Base-by-base conservation (phyloP, 164 flowering plant species). In the Berberis thunbergii region DNA sequence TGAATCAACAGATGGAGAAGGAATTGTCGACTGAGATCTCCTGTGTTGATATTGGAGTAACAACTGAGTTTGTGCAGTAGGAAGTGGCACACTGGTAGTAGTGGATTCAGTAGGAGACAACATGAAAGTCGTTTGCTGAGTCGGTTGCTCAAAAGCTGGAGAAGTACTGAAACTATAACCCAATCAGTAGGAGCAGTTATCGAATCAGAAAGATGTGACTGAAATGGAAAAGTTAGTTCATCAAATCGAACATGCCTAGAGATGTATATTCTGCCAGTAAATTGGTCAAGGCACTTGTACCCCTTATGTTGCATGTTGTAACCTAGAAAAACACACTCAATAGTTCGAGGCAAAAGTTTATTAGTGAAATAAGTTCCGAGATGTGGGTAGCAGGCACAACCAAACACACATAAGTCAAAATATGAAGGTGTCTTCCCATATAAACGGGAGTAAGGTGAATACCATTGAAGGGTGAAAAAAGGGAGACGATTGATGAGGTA, bases 381-480 rank as follows among this genome's bases (percentile, higher is more conserved):
- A 50, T 50, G 54, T 9, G 54, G 54, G 54, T 50, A 50, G 12
- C 54, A 50, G 8, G 54, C 54, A 50, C 54, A 50, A 50, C 54
- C 54, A 50, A 50, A 50, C 12, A 50, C 54, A 50, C 54, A 8
- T 50, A 50, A 50, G 12, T 50, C 54, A 50, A n/a, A 50, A 50
- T 50, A 50, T 7, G 54, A 50, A 2, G 54, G 54, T 7, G 11
- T 7, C 54, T 50, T 50, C 54, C 54, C 11, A 50, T 50, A 50
- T 2, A 50, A n/a, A 8, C 6, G 54, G 11, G 54, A 50, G 12
- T 50, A 50, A 4, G 54, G 54, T 3, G 10, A 50, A 1, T 1
- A 50, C 54, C 54, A 50, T n/a, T 50, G 6, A 50, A 50, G 6
- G 12, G 11, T 50, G 54, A n/a, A 2, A 3, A n/a, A 50, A 50